Conservation (phyloP, 2,329 filamentous ascomycete species). For the Colletotrichum sp. region DNA sequence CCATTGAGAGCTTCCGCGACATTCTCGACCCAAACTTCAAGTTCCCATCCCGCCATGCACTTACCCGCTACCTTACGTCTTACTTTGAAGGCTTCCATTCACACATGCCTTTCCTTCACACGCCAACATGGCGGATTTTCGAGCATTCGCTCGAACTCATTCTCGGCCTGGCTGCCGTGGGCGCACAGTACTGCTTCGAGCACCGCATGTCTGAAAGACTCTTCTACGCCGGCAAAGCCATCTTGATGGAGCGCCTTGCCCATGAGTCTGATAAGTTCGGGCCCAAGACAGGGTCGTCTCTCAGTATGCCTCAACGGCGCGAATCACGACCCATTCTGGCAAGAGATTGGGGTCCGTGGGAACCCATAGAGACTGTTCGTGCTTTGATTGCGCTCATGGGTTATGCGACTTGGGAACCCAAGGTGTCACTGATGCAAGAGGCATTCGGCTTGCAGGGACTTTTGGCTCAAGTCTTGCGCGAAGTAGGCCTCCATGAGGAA, state of each 20-base stretch:
- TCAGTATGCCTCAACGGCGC: conserved; percentile 23
- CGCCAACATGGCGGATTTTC: conserved; percentile 34
- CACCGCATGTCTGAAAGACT: conserved; percentile 36
- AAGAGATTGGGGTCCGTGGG: conserved; percentile 26
- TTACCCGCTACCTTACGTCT: conserved; percentile 38
- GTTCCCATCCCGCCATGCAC: conserved; percentile 39
- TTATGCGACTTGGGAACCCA: conserved; percentile 42
- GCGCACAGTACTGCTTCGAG: conserved; percentile 44
- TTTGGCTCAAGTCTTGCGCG: conserved; percentile 36
- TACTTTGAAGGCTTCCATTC: conserved; percentile 42
- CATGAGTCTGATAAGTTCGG: conserved; percentile 28
- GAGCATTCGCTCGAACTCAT: conserved; percentile 37
- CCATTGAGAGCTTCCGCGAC: conserved; percentile 31
- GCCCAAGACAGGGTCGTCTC: conserved; percentile 27
- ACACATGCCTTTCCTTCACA: conserved; percentile 43
- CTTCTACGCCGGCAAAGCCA: conserved; percentile 35
- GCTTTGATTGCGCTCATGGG: conserved; percentile 41
- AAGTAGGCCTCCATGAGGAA: conserved; percentile 37
- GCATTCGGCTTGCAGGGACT: conserved; percentile 37
- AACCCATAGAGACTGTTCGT: conserved; percentile 36
- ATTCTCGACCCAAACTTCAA: conserved; percentile 33
- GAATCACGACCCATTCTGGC: neutral
- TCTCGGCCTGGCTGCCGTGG: conserved; percentile 35
- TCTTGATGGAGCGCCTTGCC: conserved; percentile 34
- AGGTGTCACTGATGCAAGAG: conserved; percentile 35